A percentile compares a stretch with the other conserved stretches of the same genome.
Conservation (phyloP, 345 rosid species). For the Moricandia moricandioides region DNA sequence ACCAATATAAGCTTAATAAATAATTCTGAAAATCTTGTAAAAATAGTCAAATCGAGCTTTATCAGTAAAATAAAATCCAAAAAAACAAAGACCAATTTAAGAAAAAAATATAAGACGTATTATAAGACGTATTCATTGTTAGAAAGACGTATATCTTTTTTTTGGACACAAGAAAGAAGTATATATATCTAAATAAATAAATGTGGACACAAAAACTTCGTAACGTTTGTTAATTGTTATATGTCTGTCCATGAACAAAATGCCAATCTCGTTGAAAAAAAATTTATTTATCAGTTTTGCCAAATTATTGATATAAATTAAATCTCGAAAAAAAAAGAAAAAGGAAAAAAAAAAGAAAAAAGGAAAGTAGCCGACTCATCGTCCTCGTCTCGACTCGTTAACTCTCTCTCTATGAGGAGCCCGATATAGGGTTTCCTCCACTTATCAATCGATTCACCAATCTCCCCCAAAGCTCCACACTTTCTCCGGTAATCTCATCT, state of each 20-base stretch:
- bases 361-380: constrained; percentile 32
- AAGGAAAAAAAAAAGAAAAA: background rate
- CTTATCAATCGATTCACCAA: background rate
- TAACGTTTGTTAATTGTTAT: constrained; percentile 1
- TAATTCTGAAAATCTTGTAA: background rate
- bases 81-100: background rate
- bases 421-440: constrained; percentile 28
- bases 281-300: background rate
- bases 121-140: background rate
- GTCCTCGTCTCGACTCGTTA: constrained; percentile 12
- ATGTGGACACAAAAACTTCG: constrained; percentile 13
- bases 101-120: background rate
- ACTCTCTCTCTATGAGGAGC: constrained; percentile 12
- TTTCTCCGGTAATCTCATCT: constrained; percentile 7
- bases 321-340: background rate
- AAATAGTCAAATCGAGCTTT: background rate
- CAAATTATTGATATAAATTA: constrained; percentile 4
- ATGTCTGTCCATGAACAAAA: background rate
- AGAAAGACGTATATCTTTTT: no score
- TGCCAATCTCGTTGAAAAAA: background rate
- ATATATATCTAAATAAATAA: background rate
- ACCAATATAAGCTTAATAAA: background rate
- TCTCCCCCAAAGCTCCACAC: background rate
- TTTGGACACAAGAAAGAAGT: no score
- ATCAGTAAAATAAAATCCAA: background rate